Evolutionary conservation across 495 filamentous ascomycete genomes (phyloP).

Genomic region (Penicillium turbatum): DNA sequence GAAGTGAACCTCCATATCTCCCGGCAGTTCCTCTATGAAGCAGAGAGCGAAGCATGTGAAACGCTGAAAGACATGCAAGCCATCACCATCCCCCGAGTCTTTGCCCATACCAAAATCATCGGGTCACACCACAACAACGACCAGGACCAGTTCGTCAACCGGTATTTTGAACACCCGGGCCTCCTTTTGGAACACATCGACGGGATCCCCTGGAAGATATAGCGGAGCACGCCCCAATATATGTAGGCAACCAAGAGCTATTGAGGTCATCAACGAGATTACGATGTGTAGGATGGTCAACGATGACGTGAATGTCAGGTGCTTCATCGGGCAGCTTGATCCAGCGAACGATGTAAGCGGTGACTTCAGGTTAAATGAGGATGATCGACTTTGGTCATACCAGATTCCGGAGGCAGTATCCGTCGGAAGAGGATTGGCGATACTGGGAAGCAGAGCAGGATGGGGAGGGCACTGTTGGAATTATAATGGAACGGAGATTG

Average conservation of each 20-base stretch:
- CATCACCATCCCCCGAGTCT: neutral
- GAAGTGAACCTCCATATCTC: neutral
- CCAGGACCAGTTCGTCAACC: neutral
- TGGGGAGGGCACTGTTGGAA: neutral
- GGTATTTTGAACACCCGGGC: neutral
- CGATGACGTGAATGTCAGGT: neutral
- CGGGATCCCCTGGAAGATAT: neutral
- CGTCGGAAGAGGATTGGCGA: neutral
- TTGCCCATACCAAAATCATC: neutral
- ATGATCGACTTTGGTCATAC: conserved; percentile 1
- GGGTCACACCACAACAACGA: neutral
- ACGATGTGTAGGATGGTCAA: neutral
- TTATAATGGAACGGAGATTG: neutral
- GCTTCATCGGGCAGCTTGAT: neutral
- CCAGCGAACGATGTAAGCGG: neutral
- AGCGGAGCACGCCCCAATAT: neutral
- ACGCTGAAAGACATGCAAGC: neutral
- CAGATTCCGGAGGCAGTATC: neutral
- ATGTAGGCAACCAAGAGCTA: neutral
- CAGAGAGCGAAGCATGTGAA: neutral
- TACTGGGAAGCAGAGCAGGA: neutral
- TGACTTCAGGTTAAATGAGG: neutral
- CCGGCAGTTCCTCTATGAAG: neutral
- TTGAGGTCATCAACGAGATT: neutral
- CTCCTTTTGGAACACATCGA: neutral